Base-by-base conservation (phyloP, 768 basidiomycete species). In the Ramaria sp. region DNA sequence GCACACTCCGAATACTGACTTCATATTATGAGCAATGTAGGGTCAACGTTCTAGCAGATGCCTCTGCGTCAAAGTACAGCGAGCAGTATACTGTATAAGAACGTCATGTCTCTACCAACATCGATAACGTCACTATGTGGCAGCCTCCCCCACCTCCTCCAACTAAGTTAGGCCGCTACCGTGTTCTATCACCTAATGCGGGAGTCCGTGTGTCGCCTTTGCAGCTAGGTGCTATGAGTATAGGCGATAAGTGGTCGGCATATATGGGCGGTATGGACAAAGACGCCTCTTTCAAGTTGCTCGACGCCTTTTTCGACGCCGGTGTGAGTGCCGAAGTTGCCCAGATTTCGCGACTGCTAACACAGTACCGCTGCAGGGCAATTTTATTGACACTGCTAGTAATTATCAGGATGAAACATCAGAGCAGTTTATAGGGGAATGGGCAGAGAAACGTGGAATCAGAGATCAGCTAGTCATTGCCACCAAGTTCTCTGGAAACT, bases 361-460 rank as follows among this genome's bases (percentile, higher is more conserved):
- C 27, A 51, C 22, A 9, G 10, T 12, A 33, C 17, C 4, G 12
- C 31, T 19, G 15, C 33, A 51, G 50, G 68, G 70, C 5, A 69
- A 69, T 61, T 64, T 67, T 42, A 66, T 69, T 54, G 68, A 66
- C 53, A 58, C 57, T 0, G 57, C 57, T 7, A 52, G 45, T 24
- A 45, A 41, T 13, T 54, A 54, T 48, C 72, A 75, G 60, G 66
- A 74, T 52, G 75, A 71, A 47, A 65, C 68, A 27, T 71, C 68
- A 0, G 77, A 78, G 61, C 63, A 66, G 58, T 73, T 75, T 58
- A 71, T 79, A 19, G 77, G 77, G 0, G 75, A 78, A 60, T 79
- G 77, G 78, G 70, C 72, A 51, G 69, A 72, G 51, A 59, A 64
- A 53, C 65, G 73, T 24, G 68, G 68, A 0, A 74, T 72, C 56